Conservation (phyloP, 1,284 basidiomycete species). For the Trichosporon asahii region DNA sequence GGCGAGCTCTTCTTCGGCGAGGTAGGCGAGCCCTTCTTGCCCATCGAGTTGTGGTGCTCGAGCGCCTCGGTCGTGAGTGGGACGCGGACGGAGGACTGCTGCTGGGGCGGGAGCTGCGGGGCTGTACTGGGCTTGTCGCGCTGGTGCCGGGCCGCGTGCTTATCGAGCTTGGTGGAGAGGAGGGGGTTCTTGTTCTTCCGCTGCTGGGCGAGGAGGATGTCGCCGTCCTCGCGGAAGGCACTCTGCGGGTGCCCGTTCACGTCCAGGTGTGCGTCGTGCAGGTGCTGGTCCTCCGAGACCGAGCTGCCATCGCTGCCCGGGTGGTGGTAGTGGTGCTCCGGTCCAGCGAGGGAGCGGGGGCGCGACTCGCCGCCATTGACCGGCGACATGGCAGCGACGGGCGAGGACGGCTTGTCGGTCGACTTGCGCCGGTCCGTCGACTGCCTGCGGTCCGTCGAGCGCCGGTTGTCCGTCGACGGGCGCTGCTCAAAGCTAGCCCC, state of each 20-base stretch:
- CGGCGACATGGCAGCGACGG: background rate
- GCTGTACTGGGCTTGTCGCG: background rate
- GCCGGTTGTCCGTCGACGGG: background rate
- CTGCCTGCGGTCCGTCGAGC: background rate
- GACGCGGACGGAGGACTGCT: background rate
- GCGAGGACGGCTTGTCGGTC: background rate
- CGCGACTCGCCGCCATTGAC: background rate
- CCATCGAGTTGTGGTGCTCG: background rate
- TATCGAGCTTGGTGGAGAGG: background rate
- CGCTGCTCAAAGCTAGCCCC: background rate
- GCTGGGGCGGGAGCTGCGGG: background rate
- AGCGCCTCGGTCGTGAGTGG: background rate
- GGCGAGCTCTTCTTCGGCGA: background rate
- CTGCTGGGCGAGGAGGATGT: background rate
- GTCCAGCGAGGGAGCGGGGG: background rate
- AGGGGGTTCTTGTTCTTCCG: background rate
- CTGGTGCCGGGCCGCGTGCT: background rate
- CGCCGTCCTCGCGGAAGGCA: background rate
- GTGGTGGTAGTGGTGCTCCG: background rate
- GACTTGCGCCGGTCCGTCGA: background rate
- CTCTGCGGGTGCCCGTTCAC: conserved; percentile 1
- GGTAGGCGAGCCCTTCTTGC: background rate
- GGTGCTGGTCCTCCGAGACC: background rate
- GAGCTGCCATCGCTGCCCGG: background rate
- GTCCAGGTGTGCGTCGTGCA: conserved; percentile 1